A percentile compares a stretch with the other conserved stretches of the same genome.
Evolutionary conservation across 345 rosid species (phyloP).

Genomic region (Erysimum cheiranthoides): DNA sequence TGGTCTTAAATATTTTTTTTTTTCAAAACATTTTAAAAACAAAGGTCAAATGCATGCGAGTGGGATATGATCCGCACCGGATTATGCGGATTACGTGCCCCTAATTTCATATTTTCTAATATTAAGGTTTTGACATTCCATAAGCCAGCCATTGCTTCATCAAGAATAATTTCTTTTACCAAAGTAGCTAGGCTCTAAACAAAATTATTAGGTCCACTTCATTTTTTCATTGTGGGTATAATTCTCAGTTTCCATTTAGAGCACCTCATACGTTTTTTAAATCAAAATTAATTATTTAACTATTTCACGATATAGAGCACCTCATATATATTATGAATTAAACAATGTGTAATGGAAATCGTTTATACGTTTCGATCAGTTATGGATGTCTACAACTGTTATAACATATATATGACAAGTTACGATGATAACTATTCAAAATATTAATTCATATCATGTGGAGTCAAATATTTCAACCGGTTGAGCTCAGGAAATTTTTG

Average conservation of each 20-base stretch:
- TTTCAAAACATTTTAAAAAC: not conserved
- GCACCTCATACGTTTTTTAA: conserved; percentile 18
- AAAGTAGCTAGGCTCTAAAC: conserved; percentile 42
- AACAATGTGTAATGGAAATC: not conserved
- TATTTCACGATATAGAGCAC: not conserved
- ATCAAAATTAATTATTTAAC: not conserved
- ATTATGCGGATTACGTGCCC: conserved; percentile 43
- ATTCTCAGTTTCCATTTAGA: conserved; percentile 21
- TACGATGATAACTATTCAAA: no score
- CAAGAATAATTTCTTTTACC: conserved; percentile 39
- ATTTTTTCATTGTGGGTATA: conserved; percentile 26
- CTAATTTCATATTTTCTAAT: conserved; percentile 32
- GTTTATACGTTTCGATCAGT: not conserved
- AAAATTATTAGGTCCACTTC: conserved; percentile 38
- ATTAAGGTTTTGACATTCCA: conserved; percentile 52
- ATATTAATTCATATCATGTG: no score
- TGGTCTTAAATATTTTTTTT: not conserved
- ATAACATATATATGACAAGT: not conserved
- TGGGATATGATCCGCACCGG: conserved; percentile 45
- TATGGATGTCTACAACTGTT: not conserved
- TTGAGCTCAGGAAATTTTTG: not conserved
- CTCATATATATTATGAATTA: no score
- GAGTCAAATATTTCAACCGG: not conserved
- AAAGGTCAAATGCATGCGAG: conserved; percentile 43
- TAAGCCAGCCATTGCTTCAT: conserved; percentile 44